Conservation (phyloP, 768 basidiomycete species). For the Gelatoporia subvermispora region DNA sequence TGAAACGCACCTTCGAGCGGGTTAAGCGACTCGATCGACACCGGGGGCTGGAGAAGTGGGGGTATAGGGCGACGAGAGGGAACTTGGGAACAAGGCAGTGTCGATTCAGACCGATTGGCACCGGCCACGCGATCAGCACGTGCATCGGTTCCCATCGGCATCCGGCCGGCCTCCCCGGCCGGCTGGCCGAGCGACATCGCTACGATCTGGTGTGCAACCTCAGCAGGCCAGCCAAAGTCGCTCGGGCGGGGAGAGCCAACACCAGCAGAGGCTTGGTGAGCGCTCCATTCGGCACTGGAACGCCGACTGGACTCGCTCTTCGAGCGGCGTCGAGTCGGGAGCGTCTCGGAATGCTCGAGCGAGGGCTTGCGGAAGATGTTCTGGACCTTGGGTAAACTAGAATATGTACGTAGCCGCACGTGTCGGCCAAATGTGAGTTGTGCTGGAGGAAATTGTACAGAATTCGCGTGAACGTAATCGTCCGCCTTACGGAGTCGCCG, state of each 20-base stretch:
- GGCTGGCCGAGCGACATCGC: slow-evolving; percentile 39
- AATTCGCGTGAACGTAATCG: slow-evolving; percentile 6
- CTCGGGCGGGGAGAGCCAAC: slow-evolving; percentile 16
- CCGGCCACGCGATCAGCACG: not conserved
- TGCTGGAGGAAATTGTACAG: slow-evolving; percentile 7
- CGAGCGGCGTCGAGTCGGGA: slow-evolving; percentile 5
- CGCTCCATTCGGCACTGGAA: slow-evolving; percentile 54
- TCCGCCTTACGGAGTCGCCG: slow-evolving; percentile 7
- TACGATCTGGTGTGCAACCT: slow-evolving; percentile 53
- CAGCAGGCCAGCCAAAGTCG: slow-evolving; percentile 51
- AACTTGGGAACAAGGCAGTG: slow-evolving; percentile 16
- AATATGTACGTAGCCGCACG: slow-evolving; percentile 17
- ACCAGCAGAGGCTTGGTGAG: slow-evolving; percentile 39
- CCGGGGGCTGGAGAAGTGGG: slow-evolving; percentile 12
- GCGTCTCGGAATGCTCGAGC: not conserved
- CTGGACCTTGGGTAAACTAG: slow-evolving; percentile 23
- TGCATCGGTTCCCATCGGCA: slow-evolving; percentile 3
- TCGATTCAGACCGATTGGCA: slow-evolving; percentile 3
- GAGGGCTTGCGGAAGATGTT: slow-evolving; percentile 16
- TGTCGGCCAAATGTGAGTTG: slow-evolving; percentile 23
- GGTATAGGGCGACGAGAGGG: slow-evolving; percentile 17
- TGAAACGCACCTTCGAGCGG: slow-evolving; percentile 17
- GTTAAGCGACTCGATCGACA: slow-evolving; percentile 14
- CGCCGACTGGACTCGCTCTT: slow-evolving; percentile 37
- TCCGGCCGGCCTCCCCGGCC: not conserved